These are phyloP conservation scores for Trichophyton benhamiae DNA, from an alignment of 2,329 filamentous ascomycete genomes.

Conservation along the genomic window DNA sequence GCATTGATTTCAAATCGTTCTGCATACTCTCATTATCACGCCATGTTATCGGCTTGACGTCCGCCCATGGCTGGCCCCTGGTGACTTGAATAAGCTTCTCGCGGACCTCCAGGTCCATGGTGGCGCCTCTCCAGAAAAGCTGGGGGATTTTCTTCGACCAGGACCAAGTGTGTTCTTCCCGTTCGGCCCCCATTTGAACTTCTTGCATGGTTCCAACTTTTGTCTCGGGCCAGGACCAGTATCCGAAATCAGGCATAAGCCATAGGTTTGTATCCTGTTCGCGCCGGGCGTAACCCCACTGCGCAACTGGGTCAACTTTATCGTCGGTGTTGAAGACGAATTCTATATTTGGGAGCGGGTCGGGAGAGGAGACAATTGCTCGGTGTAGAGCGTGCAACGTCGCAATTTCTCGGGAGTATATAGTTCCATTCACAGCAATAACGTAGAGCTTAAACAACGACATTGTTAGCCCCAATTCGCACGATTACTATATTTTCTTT, in stretches of 20 bases:
- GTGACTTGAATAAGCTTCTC: constrained; percentile 29
- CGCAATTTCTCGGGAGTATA: constrained; percentile 28
- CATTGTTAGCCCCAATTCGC: not conserved
- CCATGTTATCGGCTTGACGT: constrained; percentile 34
- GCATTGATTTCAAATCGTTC: constrained; percentile 17
- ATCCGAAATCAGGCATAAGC: constrained; percentile 45
- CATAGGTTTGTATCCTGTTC: constrained; percentile 32
- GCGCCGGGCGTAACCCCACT: constrained; percentile 36
- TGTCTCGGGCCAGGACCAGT: constrained; percentile 42
- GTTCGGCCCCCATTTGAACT: constrained; percentile 27
- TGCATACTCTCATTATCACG: constrained; percentile 21
- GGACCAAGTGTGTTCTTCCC: constrained; percentile 24
- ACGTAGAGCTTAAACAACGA: constrained; percentile 23
- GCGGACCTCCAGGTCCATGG: constrained; percentile 28
- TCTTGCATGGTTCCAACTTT: constrained; percentile 35
- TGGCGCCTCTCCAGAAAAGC: constrained; percentile 39
- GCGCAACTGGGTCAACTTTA: constrained; percentile 23
- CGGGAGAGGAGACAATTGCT: constrained; percentile 32
- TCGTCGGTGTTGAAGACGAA: constrained; percentile 40
- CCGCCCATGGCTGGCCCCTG: constrained; percentile 35
- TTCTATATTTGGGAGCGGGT: constrained; percentile 37
- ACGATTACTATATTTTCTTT: too few species aligned
- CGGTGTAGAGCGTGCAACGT: constrained; percentile 39
- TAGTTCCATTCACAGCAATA: constrained; percentile 24
- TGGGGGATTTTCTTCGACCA: constrained; percentile 15